Evolutionary conservation across 768 basidiomycete species (phyloP).

Genomic region (Rhodotorula taiwanensis): DNA sequence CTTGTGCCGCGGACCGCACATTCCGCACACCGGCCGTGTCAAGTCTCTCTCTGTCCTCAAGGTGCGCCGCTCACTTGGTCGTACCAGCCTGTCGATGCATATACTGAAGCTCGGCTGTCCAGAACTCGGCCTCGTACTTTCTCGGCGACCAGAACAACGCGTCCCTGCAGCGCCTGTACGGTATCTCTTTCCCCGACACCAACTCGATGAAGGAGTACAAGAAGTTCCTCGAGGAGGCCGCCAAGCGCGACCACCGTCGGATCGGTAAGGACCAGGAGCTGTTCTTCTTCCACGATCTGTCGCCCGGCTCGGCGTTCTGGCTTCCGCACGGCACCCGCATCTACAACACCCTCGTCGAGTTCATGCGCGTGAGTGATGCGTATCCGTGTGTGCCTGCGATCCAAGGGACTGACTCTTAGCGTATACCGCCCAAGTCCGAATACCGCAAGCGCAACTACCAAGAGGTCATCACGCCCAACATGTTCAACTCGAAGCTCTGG

Average conservation of each 20-base stretch:
- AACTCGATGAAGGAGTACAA: slow-evolving; percentile 94
- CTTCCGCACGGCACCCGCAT: slow-evolving; percentile 93
- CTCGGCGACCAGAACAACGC: slow-evolving; percentile 88
- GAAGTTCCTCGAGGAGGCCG: slow-evolving; percentile 88
- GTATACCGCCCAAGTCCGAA: slow-evolving; percentile 55
- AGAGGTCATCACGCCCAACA: slow-evolving; percentile 97
- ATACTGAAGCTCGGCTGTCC: too few relatives aligned
- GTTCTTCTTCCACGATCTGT: slow-evolving; percentile 96
- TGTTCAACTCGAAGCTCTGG: slow-evolving; percentile 95
- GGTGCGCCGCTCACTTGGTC: too few relatives aligned
- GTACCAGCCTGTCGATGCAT: too few relatives aligned
- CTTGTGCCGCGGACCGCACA: slow-evolving; percentile 92
- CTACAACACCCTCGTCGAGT: slow-evolving; percentile 84
- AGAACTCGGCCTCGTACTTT: slow-evolving; percentile 99
- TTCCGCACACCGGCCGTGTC: slow-evolving; percentile 95
- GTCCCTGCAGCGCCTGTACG: slow-evolving; percentile 90
- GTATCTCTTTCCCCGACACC: slow-evolving; percentile 97
- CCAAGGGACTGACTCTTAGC: background rate
- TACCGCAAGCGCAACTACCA: slow-evolving; percentile 94
- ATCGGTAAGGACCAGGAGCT: slow-evolving; percentile 97
- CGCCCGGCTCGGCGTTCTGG: slow-evolving; percentile 93
- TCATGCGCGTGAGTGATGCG: slow-evolving; percentile 65
- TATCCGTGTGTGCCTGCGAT: background rate
- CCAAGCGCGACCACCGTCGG: slow-evolving; percentile 94
- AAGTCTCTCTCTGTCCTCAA: slow-evolving; percentile 97